Conservation (phyloP, 2,329 filamentous ascomycete species). For the Sarocladium kiliense region DNA sequence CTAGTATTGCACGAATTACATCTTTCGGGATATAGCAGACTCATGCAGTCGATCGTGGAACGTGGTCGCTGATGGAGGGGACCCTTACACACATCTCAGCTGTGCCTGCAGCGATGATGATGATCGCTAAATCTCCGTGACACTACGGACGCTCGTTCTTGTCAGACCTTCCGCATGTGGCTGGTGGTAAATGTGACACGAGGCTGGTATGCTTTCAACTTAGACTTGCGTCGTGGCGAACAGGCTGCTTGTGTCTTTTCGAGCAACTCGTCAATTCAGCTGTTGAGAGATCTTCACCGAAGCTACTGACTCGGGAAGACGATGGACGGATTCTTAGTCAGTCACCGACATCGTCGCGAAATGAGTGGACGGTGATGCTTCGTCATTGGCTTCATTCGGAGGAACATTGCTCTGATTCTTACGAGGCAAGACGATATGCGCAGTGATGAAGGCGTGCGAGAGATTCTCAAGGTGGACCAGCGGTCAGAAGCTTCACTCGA, state of each 20-base stretch:
- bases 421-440: not conserved
- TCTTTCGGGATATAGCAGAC: not conserved
- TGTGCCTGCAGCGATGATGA: not conserved
- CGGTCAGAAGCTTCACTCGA: too few species aligned
- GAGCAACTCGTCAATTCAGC: not conserved
- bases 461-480: not conserved
- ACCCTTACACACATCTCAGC: not conserved
- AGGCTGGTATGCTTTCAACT: not conserved
- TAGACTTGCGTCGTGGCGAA: not conserved
- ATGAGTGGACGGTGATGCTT: not conserved
- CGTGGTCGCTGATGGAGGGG: not conserved
- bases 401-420: not conserved
- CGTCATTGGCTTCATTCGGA: not conserved
- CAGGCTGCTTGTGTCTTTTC: not conserved
- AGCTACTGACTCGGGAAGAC: not conserved
- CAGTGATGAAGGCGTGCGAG: not conserved
- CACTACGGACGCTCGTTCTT: not conserved
- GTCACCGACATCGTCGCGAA: not conserved
- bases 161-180: not conserved
- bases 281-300: not conserved
- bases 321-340: not conserved
- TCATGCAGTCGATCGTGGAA: not conserved
- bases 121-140: not conserved
- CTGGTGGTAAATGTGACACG: not conserved
- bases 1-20: not conserved